Percentiles rank a stretch among this genome's conserved stretches.
phyloP scores from a whole-genome alignment of 305 asterid species.

The Plantago lanceolata region DNA sequence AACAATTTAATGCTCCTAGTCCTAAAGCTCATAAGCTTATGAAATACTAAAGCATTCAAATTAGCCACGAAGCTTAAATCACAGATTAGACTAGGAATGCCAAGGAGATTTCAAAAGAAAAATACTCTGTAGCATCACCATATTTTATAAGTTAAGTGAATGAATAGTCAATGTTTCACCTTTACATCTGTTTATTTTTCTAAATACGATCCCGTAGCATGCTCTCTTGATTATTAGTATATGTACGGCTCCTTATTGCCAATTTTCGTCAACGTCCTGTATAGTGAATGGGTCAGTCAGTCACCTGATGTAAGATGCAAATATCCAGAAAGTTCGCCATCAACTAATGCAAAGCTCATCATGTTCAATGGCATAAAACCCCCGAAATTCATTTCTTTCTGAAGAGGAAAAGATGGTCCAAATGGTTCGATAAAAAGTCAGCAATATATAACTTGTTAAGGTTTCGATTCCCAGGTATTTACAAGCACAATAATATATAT shows the following conservation, averaged over 20 bases:
- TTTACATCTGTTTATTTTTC: neutral
- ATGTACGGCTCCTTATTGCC: neutral
- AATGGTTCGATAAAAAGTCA: slow-evolving; percentile 19
- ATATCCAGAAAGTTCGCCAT: neutral
- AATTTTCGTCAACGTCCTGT: neutral
- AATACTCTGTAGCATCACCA: too few relatives aligned
- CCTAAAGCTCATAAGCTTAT: too few relatives aligned
- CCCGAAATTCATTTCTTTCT: slow-evolving; percentile 17
- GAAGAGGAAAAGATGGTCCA: slow-evolving; percentile 4
- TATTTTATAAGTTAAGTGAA: neutral
- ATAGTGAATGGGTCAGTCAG: neutral
- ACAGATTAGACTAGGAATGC: too few relatives aligned
- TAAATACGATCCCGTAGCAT: neutral
- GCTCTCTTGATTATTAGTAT: neutral
- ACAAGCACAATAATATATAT: slow-evolving; percentile 25
- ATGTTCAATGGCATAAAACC: neutral
- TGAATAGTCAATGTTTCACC: neutral
- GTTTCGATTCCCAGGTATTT: slow-evolving; percentile 29
- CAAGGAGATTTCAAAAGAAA: neutral
- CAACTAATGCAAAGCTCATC: neutral
- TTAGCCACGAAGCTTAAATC: too few relatives aligned
- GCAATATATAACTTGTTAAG: slow-evolving; percentile 11
- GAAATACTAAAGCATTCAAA: too few relatives aligned
- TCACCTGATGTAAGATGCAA: neutral
- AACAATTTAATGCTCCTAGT: too few relatives aligned